Percentiles rank a stretch among this genome's conserved stretches.
Evolutionary conservation across 495 filamentous ascomycete genomes (phyloP).

Genomic region (Penicillium diatomitis): DNA sequence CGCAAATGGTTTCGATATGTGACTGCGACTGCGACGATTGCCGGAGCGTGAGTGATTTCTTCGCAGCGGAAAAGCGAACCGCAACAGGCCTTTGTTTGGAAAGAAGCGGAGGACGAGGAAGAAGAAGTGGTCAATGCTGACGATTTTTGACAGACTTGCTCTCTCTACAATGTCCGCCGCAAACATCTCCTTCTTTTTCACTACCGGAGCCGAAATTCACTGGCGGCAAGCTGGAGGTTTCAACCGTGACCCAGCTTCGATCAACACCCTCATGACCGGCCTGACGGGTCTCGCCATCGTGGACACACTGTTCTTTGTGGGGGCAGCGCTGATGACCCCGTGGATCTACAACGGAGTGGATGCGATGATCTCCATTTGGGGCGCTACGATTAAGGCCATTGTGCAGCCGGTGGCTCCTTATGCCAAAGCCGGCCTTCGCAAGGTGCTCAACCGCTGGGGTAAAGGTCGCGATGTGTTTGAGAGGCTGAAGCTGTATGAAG

Average conservation of each 20-base stretch:
- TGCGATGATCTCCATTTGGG: slow-evolving; percentile 15
- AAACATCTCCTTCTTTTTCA: slow-evolving; percentile 29
- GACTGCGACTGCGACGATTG: slow-evolving; percentile 4
- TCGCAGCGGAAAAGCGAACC: too few species aligned
- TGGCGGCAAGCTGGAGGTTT: slow-evolving; percentile 29
- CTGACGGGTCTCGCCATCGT: slow-evolving; percentile 29
- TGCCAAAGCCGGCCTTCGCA: not conserved
- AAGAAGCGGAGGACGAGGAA: too few species aligned
- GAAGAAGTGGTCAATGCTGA: not conserved
- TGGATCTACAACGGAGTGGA: slow-evolving; percentile 16
- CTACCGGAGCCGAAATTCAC: slow-evolving; percentile 32
- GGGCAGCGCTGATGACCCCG: slow-evolving; percentile 14
- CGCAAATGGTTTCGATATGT: slow-evolving; percentile 2
- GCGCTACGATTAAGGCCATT: slow-evolving; percentile 10
- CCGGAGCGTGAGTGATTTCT: slow-evolving; percentile 5
- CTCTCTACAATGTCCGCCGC: slow-evolving; percentile 29
- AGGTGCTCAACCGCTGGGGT: slow-evolving; percentile 1
- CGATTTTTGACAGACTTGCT: slow-evolving; percentile 14
- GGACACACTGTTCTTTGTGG: slow-evolving; percentile 15
- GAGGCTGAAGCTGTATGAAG: slow-evolving; percentile 17
- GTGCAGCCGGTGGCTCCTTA: slow-evolving; percentile 3
- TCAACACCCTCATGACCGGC: slow-evolving; percentile 29
- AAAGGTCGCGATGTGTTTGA: slow-evolving; percentile 11
- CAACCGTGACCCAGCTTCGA: slow-evolving; percentile 27
- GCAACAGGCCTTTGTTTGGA: too few species aligned